Evolutionary conservation across 2,329 filamentous ascomycete genomes (phyloP), one percentile per base, ranked within the genome.

Genomic region (Coniochaeta sp.): DNA sequence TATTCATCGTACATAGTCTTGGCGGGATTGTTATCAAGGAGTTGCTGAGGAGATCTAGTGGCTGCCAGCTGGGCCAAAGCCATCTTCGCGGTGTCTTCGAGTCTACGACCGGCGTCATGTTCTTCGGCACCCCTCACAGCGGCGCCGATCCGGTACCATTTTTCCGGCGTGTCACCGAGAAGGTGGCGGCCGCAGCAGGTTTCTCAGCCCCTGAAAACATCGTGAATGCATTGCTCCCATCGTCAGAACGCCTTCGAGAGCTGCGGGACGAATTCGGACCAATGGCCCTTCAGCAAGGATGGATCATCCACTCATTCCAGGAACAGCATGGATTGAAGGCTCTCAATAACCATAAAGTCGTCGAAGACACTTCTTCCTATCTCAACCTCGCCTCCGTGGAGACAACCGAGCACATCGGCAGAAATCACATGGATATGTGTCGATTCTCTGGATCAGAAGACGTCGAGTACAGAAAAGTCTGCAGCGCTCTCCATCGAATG

Each of bases 351-450:
- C 65, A 67, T 14, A 4, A 63, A 68, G 69, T 75, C 14, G 74
- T 75, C 1, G 70, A 75, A 10, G 73, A 77, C 58, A 59, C 38
- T 3, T 76, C 74, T 0, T 76, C 75, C 1, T 73, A 62, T 60
- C 62, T 77, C 12, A 65, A 69, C 47, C 30, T 68, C 17, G 4
- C 30, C 30, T 32, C 34, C 4, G 55, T 72, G 19, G 74, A 77
- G 56, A 69, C 63, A 17, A 67, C 61, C 1, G 61, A 74, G 47
- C 70, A 74, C 58, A 75, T 75, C 28, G 61, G 52, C 7, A 60
- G 62, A 9, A 65, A 74, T 28, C 73, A 75, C 57, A 73, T 70
- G 66, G 70, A 70, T 5, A 74, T 75, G 70, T 74, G 71, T 50
- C 68, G 70, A 3, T 75, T 75, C 40, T 47, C 62, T 7, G 65